phyloP scores from a whole-genome alignment of 192 early-diverging fungal genomes.

The Funneliformis mosseae region DNA sequence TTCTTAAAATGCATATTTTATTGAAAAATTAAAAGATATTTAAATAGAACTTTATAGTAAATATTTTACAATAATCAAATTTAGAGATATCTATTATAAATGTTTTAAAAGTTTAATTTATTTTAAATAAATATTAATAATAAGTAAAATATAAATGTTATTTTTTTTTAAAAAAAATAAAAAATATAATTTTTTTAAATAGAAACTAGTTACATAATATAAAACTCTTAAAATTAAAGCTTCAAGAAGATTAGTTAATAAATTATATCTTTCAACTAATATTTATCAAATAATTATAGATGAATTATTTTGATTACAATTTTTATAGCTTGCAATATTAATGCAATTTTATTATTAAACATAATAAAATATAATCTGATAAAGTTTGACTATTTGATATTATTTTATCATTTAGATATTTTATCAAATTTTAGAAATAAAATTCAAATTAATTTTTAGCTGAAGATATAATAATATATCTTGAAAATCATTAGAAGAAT shows the following conservation, averaged over 20 bases:
- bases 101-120: conserved; percentile 13
- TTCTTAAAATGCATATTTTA: conserved; percentile 15
- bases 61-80: not conserved
- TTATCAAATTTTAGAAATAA: conserved; percentile 16
- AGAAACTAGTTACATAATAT: not conserved
- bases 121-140: not conserved
- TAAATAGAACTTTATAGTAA: conserved; percentile 1
- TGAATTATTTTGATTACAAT: not conserved
- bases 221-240: not conserved
- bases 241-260: not conserved
- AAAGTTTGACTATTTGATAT: conserved; percentile 11
- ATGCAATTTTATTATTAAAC: conserved; percentile 1
- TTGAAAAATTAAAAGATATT: conserved; percentile 19
- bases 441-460: not conserved
- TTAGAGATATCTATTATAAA: conserved; percentile 7
- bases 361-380: conserved; percentile 17
- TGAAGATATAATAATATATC: not conserved
- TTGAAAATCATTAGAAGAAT: not conserved
- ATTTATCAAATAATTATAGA: not conserved
- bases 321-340: not conserved
- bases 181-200: not conserved
- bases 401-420: not conserved
- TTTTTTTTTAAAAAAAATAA: not conserved
- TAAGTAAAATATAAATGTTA: not conserved
- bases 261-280: not conserved